A percentile compares a stretch with the other conserved stretches of the same genome.
Evolutionary conservation across 2,329 filamentous ascomycete species (phyloP).

Genomic region (Zymoseptoria passerinii): DNA sequence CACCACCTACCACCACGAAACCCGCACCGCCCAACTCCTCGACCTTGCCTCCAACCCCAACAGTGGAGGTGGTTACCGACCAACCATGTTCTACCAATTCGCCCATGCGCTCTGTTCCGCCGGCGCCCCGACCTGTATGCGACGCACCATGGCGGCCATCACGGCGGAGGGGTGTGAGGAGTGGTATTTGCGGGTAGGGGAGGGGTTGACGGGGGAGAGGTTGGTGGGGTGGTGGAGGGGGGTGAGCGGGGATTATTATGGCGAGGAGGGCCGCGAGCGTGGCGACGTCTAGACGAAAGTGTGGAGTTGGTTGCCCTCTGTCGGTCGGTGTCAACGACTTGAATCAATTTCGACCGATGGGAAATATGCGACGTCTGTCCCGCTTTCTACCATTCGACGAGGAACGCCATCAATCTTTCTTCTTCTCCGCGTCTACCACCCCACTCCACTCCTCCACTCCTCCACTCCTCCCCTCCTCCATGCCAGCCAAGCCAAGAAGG

Average conservation of each 20-base stretch:
- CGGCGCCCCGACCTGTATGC: background rate
- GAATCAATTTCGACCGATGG: no score
- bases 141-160: background rate
- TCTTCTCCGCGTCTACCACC: no score
- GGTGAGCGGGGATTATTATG: conserved; percentile 19
- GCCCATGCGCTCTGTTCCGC: background rate
- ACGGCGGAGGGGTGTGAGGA: background rate
- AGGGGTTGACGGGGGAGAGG: background rate
- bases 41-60: background rate
- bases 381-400: no score
- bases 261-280: background rate
- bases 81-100: background rate
- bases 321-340: background rate
- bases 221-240: background rate
- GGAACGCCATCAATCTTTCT: no score
- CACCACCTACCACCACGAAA: background rate
- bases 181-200: background rate
- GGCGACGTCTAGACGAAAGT: background rate
- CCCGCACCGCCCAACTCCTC: background rate
- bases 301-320: no score
- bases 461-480: background rate
- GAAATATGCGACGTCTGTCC: no score
- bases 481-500: background rate
- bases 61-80: background rate
- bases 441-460: no score